A percentile compares a stretch with the other conserved stretches of the same genome.
Conservation (phyloP, 108 stramenopile species). For the Skeletonema potamos region DNA sequence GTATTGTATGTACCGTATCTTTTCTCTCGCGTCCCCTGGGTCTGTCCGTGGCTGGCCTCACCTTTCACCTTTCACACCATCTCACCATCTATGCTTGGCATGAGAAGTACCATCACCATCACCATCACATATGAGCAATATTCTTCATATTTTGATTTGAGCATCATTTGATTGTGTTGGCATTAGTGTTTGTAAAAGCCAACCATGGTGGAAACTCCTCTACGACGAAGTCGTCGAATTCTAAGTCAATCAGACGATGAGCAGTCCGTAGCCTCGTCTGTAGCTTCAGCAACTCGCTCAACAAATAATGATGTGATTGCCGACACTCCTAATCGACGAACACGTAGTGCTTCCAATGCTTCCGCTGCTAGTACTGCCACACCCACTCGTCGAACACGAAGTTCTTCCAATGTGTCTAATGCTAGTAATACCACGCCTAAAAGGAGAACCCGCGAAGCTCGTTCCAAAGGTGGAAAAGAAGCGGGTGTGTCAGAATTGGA, state of each 20-base stretch:
- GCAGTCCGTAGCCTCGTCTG: slow-evolving; percentile 5
- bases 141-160: neutral
- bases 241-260: neutral
- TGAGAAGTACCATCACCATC: no score
- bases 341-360: neutral
- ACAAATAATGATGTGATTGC: neutral
- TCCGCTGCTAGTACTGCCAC: neutral
- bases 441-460: neutral
- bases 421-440: neutral
- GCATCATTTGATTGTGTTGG: neutral
- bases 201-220: slow-evolving; percentile 6
- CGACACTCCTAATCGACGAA: neutral
- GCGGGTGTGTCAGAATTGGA: slow-evolving; percentile 1
- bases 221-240: slow-evolving; percentile 4
- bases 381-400: slow-evolving; percentile 1
- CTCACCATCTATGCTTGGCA: no score
- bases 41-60: no score
- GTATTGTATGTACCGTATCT: no score
- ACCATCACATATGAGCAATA: no score
- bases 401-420: neutral
- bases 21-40: no score
- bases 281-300: neutral
- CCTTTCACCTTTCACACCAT: no score
- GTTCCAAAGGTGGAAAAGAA: neutral
- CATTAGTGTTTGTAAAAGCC: neutral